Evolutionary conservation across 1,139 yeast genomes (phyloP).

Genomic region (Arxiozyma slooffiae): DNA sequence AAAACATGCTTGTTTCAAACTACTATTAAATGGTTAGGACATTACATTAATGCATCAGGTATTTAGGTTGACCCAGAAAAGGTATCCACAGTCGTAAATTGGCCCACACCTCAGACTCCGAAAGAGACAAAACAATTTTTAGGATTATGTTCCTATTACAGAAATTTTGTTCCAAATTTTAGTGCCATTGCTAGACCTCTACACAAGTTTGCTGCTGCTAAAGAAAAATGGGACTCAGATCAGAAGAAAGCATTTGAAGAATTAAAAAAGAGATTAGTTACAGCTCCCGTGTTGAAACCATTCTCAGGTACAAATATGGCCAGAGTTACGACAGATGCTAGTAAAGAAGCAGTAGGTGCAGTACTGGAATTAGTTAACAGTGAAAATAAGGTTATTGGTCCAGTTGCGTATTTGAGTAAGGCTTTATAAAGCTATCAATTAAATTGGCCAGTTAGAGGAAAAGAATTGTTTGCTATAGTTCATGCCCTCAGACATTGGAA

Average conservation of each 20-base stretch:
- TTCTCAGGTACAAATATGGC: no score
- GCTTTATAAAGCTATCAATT: no score
- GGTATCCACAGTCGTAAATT: not conserved
- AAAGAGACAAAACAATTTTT: not conserved
- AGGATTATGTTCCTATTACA: not conserved
- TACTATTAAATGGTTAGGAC: not conserved
- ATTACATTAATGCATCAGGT: not conserved
- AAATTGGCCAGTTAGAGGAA: no score
- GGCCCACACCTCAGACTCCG: not conserved
- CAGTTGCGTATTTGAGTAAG: no score
- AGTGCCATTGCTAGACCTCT: not conserved
- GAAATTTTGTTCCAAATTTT: not conserved
- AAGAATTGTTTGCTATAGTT: no score
- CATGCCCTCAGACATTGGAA: no score
- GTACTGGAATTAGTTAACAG: no score
- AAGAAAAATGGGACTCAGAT: not conserved
- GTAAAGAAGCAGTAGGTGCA: no score
- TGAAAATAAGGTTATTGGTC: no score
- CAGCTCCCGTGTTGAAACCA: no score
- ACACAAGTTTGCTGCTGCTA: not conserved
- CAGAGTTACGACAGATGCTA: no score
- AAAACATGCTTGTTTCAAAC: not conserved
- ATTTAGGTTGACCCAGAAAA: slow-evolving; percentile 1
- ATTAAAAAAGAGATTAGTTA: not conserved
- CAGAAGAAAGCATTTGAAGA: not conserved